phyloP scores from a whole-genome alignment of 139 green algal genomes.

The Chlorella vulgaris region DNA sequence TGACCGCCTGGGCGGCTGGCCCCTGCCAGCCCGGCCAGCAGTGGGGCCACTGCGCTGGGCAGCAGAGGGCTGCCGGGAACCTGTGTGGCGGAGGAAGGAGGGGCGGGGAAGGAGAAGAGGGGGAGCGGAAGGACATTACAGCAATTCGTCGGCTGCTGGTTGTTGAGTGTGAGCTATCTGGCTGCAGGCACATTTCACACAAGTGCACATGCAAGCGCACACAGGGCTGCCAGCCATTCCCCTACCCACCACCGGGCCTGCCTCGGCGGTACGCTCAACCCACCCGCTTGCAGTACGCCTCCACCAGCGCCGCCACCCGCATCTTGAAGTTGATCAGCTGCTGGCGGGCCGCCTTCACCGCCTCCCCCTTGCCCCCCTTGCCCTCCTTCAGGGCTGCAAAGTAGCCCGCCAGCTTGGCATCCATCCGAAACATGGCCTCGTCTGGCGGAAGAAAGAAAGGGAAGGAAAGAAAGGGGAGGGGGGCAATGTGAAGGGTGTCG shows the following conservation, averaged over 20 bases:
- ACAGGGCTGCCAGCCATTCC: neutral
- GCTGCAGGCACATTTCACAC: neutral
- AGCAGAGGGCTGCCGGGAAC: constrained; percentile 59
- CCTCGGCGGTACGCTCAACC: neutral
- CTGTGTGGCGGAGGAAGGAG: constrained; percentile 17
- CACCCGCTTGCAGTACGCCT: constrained; percentile 72
- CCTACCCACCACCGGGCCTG: neutral
- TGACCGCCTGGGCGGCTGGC: constrained; percentile 34
- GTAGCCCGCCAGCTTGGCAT: constrained; percentile 69
- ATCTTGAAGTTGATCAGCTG: constrained; percentile 73
- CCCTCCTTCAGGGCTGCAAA: constrained; percentile 48
- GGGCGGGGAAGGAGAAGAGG: neutral
- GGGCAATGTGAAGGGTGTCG: neutral
- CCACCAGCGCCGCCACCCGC: constrained; percentile 67
- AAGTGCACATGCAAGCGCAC: neutral
- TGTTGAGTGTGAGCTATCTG: neutral
- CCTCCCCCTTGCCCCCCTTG: constrained; percentile 29
- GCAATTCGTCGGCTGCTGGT: neutral
- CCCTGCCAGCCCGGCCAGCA: constrained; percentile 54
- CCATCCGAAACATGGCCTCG: constrained; percentile 79
- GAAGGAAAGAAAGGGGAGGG: neutral
- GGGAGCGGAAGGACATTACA: neutral
- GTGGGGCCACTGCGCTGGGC: constrained; percentile 43
- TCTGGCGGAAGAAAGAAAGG: constrained; percentile 47
- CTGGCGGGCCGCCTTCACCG: constrained; percentile 41